Percentiles rank a stretch among this genome's conserved stretches.
Conservation (phyloP, 805 yeast genomes). For the Maudiozyma bulderi region DNA sequence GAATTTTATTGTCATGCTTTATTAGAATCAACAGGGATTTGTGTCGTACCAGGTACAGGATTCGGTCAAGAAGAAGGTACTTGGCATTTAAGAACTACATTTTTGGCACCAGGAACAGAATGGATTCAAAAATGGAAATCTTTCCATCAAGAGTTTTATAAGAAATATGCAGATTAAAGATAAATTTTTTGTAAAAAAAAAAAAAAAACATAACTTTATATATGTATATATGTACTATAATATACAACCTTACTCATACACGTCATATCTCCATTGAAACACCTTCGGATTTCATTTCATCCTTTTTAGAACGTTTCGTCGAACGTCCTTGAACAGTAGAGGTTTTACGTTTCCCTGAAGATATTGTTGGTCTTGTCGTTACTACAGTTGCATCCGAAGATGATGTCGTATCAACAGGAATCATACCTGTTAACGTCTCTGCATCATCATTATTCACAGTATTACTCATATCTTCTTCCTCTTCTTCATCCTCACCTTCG, state of each 20-base stretch:
- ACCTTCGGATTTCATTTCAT: neutral
- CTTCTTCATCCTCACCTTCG: neutral
- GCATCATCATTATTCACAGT: neutral
- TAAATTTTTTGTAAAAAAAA: neutral
- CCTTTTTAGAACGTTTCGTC: neutral
- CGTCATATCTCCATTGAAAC: constrained; percentile 1
- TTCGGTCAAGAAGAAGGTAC: constrained; percentile 89
- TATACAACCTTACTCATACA: neutral
- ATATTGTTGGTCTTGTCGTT: no score
- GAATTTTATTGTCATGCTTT: constrained; percentile 80
- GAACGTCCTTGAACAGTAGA: neutral
- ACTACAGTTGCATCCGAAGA: neutral
- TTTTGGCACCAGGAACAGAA: constrained; percentile 88
- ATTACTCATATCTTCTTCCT: neutral
- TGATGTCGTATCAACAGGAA: neutral
- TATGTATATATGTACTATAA: neutral
- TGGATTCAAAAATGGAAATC: constrained; percentile 72
- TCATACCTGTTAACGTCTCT: neutral
- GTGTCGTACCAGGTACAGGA: constrained; percentile 95
- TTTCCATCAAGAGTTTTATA: constrained; percentile 69
- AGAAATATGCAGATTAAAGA: constrained; percentile 34
- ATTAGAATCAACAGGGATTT: constrained; percentile 82
- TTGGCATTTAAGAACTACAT: constrained; percentile 89
- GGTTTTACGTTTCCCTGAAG: neutral
- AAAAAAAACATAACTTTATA: no score